Conservation (phyloP, 106 monocot species). For the Acorus calamus region DNA sequence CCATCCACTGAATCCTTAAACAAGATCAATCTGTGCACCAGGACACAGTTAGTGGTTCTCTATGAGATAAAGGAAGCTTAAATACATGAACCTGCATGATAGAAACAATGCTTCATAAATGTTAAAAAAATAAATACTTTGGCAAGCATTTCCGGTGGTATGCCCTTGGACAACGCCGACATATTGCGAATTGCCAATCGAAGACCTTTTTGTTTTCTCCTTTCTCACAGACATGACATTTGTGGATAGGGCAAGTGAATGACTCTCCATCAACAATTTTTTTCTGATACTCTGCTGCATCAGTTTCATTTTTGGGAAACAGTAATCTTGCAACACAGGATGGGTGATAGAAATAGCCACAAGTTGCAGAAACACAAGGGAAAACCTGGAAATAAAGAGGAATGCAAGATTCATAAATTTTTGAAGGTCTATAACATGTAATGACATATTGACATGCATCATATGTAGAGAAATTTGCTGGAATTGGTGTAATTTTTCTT, state of each 20-base stretch:
- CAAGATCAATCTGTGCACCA: conserved; percentile 32
- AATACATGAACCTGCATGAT: no score
- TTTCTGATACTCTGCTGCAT: conserved; percentile 43
- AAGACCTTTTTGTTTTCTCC: conserved; percentile 57
- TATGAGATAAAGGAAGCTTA: not conserved
- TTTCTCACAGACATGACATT: conserved; percentile 59
- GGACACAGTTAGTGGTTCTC: not conserved
- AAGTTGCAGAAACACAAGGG: conserved; percentile 68
- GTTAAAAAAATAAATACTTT: conserved; percentile 36
- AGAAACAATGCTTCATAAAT: no score
- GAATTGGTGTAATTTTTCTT: no score
- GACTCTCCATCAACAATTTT: conserved; percentile 47
- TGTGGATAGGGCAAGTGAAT: conserved; percentile 77
- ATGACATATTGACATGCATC: no score
- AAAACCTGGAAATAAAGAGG: conserved; percentile 41
- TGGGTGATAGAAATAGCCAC: conserved; percentile 94
- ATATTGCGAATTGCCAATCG: conserved; percentile 81
- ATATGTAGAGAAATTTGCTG: no score
- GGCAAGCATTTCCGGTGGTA: conserved; percentile 96
- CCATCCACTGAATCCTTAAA: conserved; percentile 41
- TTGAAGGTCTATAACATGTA: no score
- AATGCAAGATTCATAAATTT: no score
- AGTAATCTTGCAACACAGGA: conserved; percentile 63
- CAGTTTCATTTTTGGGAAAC: conserved; percentile 26
- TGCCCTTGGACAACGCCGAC: conserved; percentile 83